phyloP scores from a whole-genome alignment of 2,329 filamentous ascomycete genomes.

The Pestalotiopsis sp. region DNA sequence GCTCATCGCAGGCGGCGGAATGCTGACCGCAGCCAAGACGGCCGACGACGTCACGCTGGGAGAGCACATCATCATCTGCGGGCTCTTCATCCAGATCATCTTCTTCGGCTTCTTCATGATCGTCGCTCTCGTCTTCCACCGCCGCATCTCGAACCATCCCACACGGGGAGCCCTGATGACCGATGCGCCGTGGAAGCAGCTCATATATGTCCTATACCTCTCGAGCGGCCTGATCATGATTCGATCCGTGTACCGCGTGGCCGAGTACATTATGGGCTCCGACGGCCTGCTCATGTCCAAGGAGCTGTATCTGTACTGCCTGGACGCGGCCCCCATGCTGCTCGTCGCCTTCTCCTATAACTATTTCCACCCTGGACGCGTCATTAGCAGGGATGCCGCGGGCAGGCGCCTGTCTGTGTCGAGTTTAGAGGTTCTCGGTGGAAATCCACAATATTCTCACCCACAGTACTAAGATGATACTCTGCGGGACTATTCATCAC shows the following conservation, averaged over 20 bases:
- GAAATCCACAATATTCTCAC: too few species aligned
- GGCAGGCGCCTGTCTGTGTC: too few species aligned
- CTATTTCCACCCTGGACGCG: background rate
- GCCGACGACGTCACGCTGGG: slow-evolving; percentile 31
- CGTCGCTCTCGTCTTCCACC: slow-evolving; percentile 47
- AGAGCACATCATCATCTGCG: slow-evolving; percentile 45
- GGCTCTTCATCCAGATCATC: slow-evolving; percentile 49
- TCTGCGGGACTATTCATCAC: too few species aligned
- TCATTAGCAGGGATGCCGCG: too few species aligned
- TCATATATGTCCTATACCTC: background rate
- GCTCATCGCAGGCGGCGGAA: slow-evolving; percentile 37
- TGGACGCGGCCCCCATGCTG: background rate
- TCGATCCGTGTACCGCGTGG: slow-evolving; percentile 47
- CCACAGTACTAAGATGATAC: too few species aligned
- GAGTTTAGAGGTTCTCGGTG: too few species aligned
- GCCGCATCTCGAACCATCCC: slow-evolving; percentile 35
- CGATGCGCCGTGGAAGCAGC: slow-evolving; percentile 18
- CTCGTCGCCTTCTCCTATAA: background rate
- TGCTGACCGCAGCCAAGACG: slow-evolving; percentile 33
- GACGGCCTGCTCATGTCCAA: background rate
- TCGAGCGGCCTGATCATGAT: slow-evolving; percentile 43
- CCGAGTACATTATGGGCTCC: slow-evolving; percentile 46
- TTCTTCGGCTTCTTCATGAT: slow-evolving; percentile 53
- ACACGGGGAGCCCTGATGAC: slow-evolving; percentile 24
- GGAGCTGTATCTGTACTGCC: background rate